Conservation (phyloP, 495 filamentous ascomycete species). For the Oleoguttula mirabilis region DNA sequence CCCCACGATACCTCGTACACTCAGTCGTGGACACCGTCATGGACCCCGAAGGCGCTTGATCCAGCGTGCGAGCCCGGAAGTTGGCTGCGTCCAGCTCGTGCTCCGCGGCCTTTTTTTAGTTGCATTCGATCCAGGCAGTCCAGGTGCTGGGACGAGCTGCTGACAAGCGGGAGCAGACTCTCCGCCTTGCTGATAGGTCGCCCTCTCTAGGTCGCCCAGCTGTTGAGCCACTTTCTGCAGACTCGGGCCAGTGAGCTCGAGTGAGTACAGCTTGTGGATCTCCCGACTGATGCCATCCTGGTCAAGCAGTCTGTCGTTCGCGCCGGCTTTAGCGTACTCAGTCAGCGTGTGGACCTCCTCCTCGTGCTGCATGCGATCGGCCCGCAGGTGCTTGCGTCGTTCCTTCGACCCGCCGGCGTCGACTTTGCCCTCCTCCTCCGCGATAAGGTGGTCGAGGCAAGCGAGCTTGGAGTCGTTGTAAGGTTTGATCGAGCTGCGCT, state of each 20-base stretch:
- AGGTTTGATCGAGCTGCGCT: conserved; percentile 27
- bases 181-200: not conserved
- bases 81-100: no score
- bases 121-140: no score
- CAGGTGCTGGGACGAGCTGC: no score
- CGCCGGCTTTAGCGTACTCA: not conserved
- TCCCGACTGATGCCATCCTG: not conserved
- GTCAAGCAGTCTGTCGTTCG: not conserved
- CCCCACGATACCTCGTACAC: no score
- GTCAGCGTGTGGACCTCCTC: not conserved
- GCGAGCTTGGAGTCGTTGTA: conserved; percentile 33
- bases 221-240: not conserved
- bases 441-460: conserved; percentile 32
- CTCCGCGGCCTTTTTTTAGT: no score
- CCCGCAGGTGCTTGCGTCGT: not conserved
- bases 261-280: not conserved
- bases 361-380: not conserved
- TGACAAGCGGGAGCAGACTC: no score
- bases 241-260: not conserved
- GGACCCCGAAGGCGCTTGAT: no score
- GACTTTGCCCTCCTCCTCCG: conserved; percentile 21
- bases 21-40: no score
- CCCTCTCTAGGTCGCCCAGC: not conserved
- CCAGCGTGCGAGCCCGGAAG: no score
- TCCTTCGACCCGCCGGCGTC: conserved; percentile 1